phyloP scores from a whole-genome alignment of 2,329 filamentous ascomycete species.

The Coleophoma crateriformis region DNA sequence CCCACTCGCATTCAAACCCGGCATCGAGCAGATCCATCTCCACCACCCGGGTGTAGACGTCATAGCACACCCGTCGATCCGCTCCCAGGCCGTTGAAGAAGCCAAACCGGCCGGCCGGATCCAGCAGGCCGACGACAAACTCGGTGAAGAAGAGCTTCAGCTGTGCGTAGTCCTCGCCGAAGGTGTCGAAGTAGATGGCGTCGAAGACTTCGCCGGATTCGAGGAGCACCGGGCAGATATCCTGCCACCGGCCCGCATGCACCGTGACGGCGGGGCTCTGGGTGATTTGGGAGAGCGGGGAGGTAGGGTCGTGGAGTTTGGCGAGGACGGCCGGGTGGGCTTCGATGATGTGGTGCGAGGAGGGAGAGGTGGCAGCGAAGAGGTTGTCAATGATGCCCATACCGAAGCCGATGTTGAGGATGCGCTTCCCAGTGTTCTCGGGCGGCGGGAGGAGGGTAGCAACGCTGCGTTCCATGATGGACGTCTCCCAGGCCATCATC shows the following conservation, averaged over 20 bases:
- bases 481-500: constrained; percentile 91
- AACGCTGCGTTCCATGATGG: constrained; percentile 77
- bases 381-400: constrained; percentile 85
- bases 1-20: constrained; percentile 85
- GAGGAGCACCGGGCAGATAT: constrained; percentile 64
- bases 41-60: constrained; percentile 88
- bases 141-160: constrained; percentile 85
- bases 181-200: constrained; percentile 96
- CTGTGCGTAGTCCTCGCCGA: constrained; percentile 87
- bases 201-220: constrained; percentile 68
- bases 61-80: constrained; percentile 88
- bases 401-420: constrained; percentile 84
- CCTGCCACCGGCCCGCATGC: constrained; percentile 75
- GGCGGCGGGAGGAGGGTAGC: constrained; percentile 54
- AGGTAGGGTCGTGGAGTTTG: constrained; percentile 46
- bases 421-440: constrained; percentile 47
- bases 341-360: constrained; percentile 78
- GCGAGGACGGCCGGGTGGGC: constrained; percentile 74
- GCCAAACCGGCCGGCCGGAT: constrained; percentile 68
- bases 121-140: constrained; percentile 73
- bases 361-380: constrained; percentile 63
- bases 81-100: constrained; percentile 92
- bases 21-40: constrained; percentile 89
- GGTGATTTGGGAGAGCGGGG: constrained; percentile 61
- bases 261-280: constrained; percentile 29